phyloP scores from a whole-genome alignment of 2,329 filamentous ascomycete genomes.

The Raffaelea ambrosiae region DNA sequence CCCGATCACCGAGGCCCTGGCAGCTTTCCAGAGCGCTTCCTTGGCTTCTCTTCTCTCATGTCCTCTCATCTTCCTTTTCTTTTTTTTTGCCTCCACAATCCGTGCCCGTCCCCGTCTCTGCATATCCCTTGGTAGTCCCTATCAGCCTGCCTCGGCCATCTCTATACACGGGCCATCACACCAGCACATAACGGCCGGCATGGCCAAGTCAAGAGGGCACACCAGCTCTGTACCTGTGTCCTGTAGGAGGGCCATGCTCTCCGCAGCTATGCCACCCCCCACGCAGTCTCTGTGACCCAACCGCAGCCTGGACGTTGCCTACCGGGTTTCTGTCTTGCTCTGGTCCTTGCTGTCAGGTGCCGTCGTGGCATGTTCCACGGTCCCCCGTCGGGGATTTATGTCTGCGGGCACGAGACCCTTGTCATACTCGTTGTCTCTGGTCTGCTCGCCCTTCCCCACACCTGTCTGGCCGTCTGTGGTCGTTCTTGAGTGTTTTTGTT shows the following conservation, averaged over 20 bases:
- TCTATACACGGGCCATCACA: too few species aligned
- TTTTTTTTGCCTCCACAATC: background rate
- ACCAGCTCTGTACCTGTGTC: too few species aligned
- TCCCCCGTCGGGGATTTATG: background rate
- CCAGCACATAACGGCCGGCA: too few species aligned
- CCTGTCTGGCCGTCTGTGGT: too few species aligned
- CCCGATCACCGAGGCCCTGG: constrained; percentile 2
- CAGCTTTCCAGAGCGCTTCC: too few species aligned
- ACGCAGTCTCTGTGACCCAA: background rate
- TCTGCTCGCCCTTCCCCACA: too few species aligned
- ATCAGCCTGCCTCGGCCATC: too few species aligned
- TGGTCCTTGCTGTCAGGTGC: background rate
- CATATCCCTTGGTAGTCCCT: too few species aligned
- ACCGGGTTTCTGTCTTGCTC: background rate
- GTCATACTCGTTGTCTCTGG: too few species aligned
- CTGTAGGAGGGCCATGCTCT: background rate
- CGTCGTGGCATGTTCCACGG: background rate
- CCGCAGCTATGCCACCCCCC: background rate
- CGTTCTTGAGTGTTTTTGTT: too few species aligned
- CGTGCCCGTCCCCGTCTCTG: background rate
- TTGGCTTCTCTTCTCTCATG: too few species aligned
- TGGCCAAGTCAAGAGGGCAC: too few species aligned
- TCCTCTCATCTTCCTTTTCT: background rate
- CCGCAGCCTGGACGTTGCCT: background rate
- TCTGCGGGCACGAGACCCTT: background rate